A percentile compares a stretch with the other conserved stretches of the same genome.
Conservation (phyloP, 1,284 basidiomycete species). For the Cutaneotrichosporon cyanovorans region DNA sequence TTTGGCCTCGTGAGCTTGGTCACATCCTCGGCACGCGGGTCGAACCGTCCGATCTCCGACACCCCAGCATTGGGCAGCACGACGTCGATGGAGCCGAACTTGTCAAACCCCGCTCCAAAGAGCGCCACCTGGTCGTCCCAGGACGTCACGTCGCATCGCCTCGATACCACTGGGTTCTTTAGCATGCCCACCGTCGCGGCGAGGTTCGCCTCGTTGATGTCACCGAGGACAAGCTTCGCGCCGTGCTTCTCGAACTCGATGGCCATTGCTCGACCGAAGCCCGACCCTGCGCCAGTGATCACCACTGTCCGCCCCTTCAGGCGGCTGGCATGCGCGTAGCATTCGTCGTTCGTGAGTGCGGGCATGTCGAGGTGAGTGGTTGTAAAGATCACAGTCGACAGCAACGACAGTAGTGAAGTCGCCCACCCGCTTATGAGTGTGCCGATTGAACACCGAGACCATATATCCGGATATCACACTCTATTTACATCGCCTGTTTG, state of each 20-base stretch:
- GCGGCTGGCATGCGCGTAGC: slow-evolving; percentile 37
- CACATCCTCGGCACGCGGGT: slow-evolving; percentile 6
- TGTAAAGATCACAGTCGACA: neutral
- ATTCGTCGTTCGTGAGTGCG: slow-evolving; percentile 7
- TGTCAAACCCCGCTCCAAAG: slow-evolving; percentile 6
- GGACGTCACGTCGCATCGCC: slow-evolving; percentile 23
- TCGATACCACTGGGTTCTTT: slow-evolving; percentile 1
- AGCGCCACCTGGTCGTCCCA: slow-evolving; percentile 19
- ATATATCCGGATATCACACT: no score
- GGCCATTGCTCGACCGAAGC: slow-evolving; percentile 15
- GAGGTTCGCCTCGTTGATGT: slow-evolving; percentile 9
- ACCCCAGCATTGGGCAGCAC: slow-evolving; percentile 18
- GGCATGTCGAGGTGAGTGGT: slow-evolving; percentile 5
- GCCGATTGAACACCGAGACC: no score
- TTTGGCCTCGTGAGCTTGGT: slow-evolving; percentile 11
- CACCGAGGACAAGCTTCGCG: slow-evolving; percentile 16
- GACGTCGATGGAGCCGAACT: slow-evolving; percentile 15
- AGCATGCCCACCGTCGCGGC: slow-evolving; percentile 5
- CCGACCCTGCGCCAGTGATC: slow-evolving; percentile 15
- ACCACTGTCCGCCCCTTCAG: slow-evolving; percentile 9
- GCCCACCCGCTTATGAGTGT: no score
- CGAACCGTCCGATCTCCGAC: slow-evolving; percentile 12
- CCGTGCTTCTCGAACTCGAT: slow-evolving; percentile 14
- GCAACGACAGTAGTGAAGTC: no score
- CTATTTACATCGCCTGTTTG: no score